Percentiles rank a stretch among this genome's conserved stretches.
phyloP scores from a whole-genome alignment of 306 rosid genomes.

The Canavalia gladiata region DNA sequence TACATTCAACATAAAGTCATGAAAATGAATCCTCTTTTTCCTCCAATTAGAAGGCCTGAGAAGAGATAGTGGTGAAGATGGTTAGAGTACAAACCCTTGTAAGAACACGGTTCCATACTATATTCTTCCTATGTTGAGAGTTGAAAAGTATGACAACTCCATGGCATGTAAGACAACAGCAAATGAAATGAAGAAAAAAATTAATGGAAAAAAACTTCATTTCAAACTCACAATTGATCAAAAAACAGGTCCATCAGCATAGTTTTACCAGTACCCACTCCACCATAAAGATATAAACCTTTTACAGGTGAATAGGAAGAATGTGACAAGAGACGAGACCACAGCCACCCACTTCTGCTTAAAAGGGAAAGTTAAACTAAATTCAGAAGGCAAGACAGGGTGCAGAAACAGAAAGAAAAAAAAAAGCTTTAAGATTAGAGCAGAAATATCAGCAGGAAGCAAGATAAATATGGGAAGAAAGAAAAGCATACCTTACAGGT shows the following conservation, averaged over 20 bases:
- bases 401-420: not conserved
- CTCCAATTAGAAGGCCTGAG: constrained; percentile 84
- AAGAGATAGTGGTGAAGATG: constrained; percentile 41
- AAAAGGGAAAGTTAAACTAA: constrained; percentile 23
- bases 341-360: constrained; percentile 88
- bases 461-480: constrained; percentile 25
- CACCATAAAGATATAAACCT: constrained; percentile 96
- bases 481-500: constrained; percentile 71
- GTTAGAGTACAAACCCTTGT: constrained; percentile 29
- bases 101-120: constrained; percentile 39
- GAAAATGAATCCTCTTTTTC: constrained; percentile 96
- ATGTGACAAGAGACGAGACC: constrained; percentile 94
- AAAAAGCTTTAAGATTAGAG: constrained; percentile 43
- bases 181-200: constrained; percentile 7
- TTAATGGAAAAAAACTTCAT: constrained; percentile 32
- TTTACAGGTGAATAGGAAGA: constrained; percentile 81
- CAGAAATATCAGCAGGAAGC: constrained; percentile 31
- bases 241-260: constrained; percentile 98
- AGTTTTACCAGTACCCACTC: constrained; percentile 99
- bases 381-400: constrained; percentile 20
- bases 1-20: constrained; percentile 93
- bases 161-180: constrained; percentile 20
- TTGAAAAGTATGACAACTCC: constrained; percentile 34
- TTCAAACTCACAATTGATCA: constrained; percentile 82
- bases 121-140: constrained; percentile 30